Base-by-base conservation (phyloP, 352 stramenopile genomes). In the Phytophthora chlamydospora region DNA sequence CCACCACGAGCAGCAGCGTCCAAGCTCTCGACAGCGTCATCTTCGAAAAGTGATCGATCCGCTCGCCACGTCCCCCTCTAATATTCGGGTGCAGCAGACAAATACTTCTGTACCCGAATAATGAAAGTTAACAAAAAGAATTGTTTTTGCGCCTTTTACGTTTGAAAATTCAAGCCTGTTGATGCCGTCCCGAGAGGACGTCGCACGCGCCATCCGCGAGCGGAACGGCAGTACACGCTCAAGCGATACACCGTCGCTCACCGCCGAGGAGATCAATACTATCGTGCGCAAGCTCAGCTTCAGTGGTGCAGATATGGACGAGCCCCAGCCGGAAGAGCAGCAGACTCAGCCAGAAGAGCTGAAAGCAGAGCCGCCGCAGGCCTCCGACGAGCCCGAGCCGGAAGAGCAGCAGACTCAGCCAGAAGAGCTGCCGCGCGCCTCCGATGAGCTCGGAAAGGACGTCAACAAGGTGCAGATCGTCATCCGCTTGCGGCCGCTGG, bases 271-370 rank as follows among this genome's bases (percentile, higher is more conserved):
- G 19, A 31, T 48, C 0, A 45, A 5, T 14, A 36, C 50, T 9
- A 77, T 80, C 12, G 68, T 66, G 21, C 76, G 85, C 46, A 88
- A 88, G 45, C 68, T 93, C 29, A 91, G 79, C 63, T 93, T 91
- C 52, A 88, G 75, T 47, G 62, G 73, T 2, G 75, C 71, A 2
- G 36, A 17, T 2, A 70, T 71, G 66, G 71, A 85, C 16, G 67
- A 71, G 13, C 45, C 60, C 42, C 4, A 36, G 27, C 21, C 35
- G 29, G 45, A 40, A 14, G 11, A 52, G 32, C 27, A 17, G 5
- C 4, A 50, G 21, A 7, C 19, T 2, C 27, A 10, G 16, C 0
- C 24, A 1, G 2, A 29, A 29, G 24, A 29, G 24, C 24, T 29
- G 24, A 29, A 29, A 29, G 24, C 24, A 6, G 24, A 29, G 24